These are phyloP conservation scores for Colletotrichum zoysiae DNA, from an alignment of 2,329 filamentous ascomycete species.

Conservation along the genomic window DNA sequence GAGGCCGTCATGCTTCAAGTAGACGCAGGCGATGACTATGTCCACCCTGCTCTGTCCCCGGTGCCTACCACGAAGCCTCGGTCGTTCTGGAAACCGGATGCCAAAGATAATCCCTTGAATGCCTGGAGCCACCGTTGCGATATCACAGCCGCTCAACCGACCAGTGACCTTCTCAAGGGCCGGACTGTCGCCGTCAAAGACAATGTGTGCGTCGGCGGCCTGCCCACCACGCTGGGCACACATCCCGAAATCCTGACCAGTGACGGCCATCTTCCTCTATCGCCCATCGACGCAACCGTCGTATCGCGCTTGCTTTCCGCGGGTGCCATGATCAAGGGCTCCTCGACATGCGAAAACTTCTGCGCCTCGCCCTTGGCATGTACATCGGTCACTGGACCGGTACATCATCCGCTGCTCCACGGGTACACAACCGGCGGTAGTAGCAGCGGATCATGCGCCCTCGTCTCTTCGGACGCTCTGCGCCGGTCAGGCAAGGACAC, in stretches of 20 bases:
- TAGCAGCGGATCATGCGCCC: slow-evolving; percentile 51
- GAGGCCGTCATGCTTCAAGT: slow-evolving; percentile 47
- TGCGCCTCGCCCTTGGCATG: slow-evolving; percentile 53
- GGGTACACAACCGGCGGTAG: slow-evolving; percentile 52
- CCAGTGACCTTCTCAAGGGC: slow-evolving; percentile 46
- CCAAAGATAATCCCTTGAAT: slow-evolving; percentile 55
- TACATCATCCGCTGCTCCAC: slow-evolving; percentile 51
- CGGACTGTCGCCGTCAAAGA: slow-evolving; percentile 53
- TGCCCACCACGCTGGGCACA: slow-evolving; percentile 53
- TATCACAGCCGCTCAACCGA: slow-evolving; percentile 41
- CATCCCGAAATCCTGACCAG: slow-evolving; percentile 48
- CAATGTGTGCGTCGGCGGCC: slow-evolving; percentile 51
- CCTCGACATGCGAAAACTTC: slow-evolving; percentile 55
- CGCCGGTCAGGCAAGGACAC: slow-evolving; percentile 2
- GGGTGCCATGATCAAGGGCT: slow-evolving; percentile 51
- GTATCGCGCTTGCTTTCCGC: slow-evolving; percentile 51
- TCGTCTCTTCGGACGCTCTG: slow-evolving; percentile 46
- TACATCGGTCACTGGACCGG: slow-evolving; percentile 52
- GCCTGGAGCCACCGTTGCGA: slow-evolving; percentile 55
- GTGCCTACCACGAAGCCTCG: slow-evolving; percentile 45
- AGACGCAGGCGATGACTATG: slow-evolving; percentile 50
- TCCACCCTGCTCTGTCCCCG: background rate
- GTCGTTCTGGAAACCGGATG: slow-evolving; percentile 32
- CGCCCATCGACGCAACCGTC: slow-evolving; percentile 52
- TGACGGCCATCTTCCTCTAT: slow-evolving; percentile 47